A percentile compares a stretch with the other conserved stretches of the same genome.
phyloP scores from a whole-genome alignment of 2,329 filamentous ascomycete genomes.

The Graphiopsis chlorocephala region DNA sequence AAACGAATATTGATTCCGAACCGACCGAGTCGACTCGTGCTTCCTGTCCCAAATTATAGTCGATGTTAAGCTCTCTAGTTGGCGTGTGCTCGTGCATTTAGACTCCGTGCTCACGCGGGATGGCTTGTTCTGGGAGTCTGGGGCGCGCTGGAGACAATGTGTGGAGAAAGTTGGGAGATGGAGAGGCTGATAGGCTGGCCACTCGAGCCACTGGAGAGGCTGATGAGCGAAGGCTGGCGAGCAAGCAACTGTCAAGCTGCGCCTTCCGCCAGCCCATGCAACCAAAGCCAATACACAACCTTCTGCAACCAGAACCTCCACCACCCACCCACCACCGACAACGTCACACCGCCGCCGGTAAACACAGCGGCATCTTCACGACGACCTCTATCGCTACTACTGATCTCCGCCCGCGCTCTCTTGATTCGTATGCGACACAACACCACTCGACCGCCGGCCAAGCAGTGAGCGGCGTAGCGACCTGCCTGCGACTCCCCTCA shows the following conservation, averaged over 20 bases:
- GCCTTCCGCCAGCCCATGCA: background rate
- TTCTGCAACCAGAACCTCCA: too few relatives aligned
- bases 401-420: background rate
- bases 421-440: constrained; percentile 5
- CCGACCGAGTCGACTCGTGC: background rate
- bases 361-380: background rate
- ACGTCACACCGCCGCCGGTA: background rate
- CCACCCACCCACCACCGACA: background rate
- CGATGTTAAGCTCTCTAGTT: background rate
- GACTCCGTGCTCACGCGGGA: background rate
- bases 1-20: background rate
- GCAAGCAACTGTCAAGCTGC: background rate
- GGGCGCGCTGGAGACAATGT: background rate
- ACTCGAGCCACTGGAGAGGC: background rate
- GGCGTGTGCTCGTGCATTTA: background rate
- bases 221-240: background rate
- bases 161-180: background rate
- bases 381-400: background rate
- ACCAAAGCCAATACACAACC: background rate
- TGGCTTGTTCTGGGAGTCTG: background rate
- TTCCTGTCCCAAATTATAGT: background rate
- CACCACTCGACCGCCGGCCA: background rate
- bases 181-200: background rate
- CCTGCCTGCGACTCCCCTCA: background rate
- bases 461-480: constrained; percentile 13